Evolutionary conservation across 352 stramenopile species (phyloP), one percentile per base, ranked within the genome.

Genomic region (Phytophthora cryptogea): DNA sequence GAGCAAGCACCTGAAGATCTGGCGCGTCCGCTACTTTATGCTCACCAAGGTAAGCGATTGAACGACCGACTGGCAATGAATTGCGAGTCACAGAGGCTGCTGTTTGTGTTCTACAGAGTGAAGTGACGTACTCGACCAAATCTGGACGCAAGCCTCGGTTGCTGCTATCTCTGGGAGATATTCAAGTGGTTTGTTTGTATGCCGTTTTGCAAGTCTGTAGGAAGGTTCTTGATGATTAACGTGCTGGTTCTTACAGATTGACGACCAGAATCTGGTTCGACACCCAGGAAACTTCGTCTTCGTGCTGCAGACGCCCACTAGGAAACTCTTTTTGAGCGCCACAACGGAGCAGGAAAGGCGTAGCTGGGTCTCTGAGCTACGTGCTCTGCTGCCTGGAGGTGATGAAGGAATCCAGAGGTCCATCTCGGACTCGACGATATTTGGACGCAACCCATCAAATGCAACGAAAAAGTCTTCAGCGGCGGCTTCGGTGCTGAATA

Each of bases 21-120:
- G 86, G 86, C 90, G 90, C 59, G 81, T 95, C 37, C 86, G 86
- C 35, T 95, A 92, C 66, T 95, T 93, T 56, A 62, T 92, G 28
- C 77, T 95, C 43, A 85, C 86, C 9, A 73, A 79, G 76, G 86
- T 83, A 72, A 59, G 55, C 27, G 40, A 45, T 14, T n/a, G 23
- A 40, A 52, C 31, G 37, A 41, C 36, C 41, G 5, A 26, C 8
- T 23, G 16, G 2, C 48, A 30, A 28, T 44, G 4, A 11, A 32
- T 31, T 8, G 16, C 10, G 48, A 23, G 16, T 20, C 1, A 47
- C 43, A 54, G 20, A 51, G 7, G 23, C 0, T 46, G 11, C 48
- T 17, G 51, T 5, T 36, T 20, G 27, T 13, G 23, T 6, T 13
- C 26, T 50, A 4, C 42, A 94, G 86, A 76, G 70, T n/a, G 77